Percentiles rank a stretch among this genome's conserved stretches.
Conservation (phyloP, 2,329 filamentous ascomycete genomes). For the Zarea fungicola region DNA sequence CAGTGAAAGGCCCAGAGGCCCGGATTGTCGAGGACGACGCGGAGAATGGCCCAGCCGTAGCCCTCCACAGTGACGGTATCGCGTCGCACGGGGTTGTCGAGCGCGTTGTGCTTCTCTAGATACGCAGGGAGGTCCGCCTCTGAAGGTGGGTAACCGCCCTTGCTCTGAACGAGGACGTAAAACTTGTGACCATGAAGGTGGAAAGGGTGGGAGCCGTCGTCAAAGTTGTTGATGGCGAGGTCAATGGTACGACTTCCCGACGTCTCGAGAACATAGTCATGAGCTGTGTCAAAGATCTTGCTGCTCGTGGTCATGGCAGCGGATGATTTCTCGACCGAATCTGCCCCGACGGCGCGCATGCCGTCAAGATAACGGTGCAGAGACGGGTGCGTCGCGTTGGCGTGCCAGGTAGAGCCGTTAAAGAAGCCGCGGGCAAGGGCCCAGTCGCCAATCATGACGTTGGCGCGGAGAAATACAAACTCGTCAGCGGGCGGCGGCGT, state of each 20-base stretch:
- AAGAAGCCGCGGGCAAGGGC: slow-evolving; percentile 49
- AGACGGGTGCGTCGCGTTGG: slow-evolving; percentile 30
- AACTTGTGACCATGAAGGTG: slow-evolving; percentile 59
- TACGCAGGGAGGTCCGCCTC: slow-evolving; percentile 21
- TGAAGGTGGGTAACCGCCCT: slow-evolving; percentile 30
- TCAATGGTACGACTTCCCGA: slow-evolving; percentile 49
- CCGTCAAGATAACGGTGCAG: slow-evolving; percentile 31
- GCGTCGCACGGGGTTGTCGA: slow-evolving; percentile 30
- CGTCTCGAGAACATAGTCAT: slow-evolving; percentile 43
- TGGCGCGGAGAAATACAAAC: slow-evolving; percentile 43
- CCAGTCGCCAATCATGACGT: slow-evolving; percentile 52
- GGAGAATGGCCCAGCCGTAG: slow-evolving; percentile 49
- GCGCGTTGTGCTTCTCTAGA: slow-evolving; percentile 19
- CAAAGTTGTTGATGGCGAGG: slow-evolving; percentile 54
- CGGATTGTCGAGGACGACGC: slow-evolving; percentile 52
- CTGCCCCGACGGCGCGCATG: not conserved
- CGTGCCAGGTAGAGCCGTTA: slow-evolving; percentile 46
- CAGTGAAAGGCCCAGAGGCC: slow-evolving; percentile 56
- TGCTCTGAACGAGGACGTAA: slow-evolving; percentile 36
- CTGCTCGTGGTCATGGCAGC: slow-evolving; percentile 23
- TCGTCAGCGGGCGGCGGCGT: slow-evolving; percentile 33
- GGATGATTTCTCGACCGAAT: slow-evolving; percentile 9
- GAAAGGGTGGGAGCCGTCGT: slow-evolving; percentile 40
- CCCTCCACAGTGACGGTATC: slow-evolving; percentile 47
- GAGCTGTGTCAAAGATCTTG: slow-evolving; percentile 22